Conservation (phyloP, 805 yeast species). For the Myxozyma kluyveri region DNA sequence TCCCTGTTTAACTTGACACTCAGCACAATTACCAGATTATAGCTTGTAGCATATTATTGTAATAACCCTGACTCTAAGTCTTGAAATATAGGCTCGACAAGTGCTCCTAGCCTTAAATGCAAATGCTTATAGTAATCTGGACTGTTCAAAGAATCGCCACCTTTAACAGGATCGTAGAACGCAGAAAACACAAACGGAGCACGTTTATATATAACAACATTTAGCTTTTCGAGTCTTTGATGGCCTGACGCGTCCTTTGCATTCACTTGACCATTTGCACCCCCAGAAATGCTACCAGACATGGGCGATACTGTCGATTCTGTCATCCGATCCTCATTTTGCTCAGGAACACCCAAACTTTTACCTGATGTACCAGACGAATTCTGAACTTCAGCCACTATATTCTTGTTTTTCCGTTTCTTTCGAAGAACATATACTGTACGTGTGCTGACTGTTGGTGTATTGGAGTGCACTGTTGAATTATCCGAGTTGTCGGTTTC, state of each 20-base stretch:
- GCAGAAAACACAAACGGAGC: constrained; percentile 29
- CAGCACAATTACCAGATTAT: no score
- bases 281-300: neutral
- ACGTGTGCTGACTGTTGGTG: constrained; percentile 10
- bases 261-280: neutral
- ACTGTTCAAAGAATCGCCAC: constrained; percentile 2
- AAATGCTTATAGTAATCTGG: constrained; percentile 17
- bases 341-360: neutral
- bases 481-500: constrained; percentile 12
- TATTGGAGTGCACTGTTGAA: neutral
- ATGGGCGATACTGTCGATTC: neutral
- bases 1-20: no score
- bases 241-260: neutral
- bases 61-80: no score
- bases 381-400: neutral
- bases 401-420: constrained; percentile 7
- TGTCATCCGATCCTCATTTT: neutral
- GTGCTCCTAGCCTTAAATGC: constrained; percentile 26
- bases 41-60: no score
- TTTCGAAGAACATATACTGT: constrained; percentile 16
- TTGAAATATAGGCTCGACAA: constrained; percentile 26
- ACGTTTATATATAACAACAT: constrained; percentile 24
- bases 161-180: constrained; percentile 19
- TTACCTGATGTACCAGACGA: neutral
- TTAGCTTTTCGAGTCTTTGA: neutral